Conservation (phyloP, 768 basidiomycete species). For the Psilocybe azurescens region DNA sequence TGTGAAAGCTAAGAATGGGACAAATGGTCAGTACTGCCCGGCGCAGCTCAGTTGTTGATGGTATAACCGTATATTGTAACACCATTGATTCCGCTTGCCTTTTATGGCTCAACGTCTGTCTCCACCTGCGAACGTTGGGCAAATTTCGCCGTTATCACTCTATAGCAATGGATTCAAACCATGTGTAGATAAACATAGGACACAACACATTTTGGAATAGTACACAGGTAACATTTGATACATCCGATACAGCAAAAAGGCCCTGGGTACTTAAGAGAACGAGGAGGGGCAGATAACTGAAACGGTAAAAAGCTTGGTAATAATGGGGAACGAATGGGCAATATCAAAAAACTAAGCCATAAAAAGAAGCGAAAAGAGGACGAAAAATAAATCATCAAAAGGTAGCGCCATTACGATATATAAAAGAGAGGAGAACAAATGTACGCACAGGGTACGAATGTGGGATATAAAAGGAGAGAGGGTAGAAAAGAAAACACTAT, state of each 20-base stretch:
- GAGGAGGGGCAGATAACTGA: constrained; percentile 11
- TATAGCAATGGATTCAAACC: background rate
- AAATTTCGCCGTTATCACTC: background rate
- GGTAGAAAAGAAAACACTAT: constrained; percentile 42
- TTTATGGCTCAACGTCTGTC: background rate
- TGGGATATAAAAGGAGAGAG: background rate
- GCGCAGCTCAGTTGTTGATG: background rate
- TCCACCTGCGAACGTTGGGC: background rate
- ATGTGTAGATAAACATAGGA: constrained; percentile 4
- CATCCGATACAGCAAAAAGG: constrained; percentile 32
- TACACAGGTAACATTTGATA: constrained; percentile 36
- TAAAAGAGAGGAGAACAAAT: constrained; percentile 3
- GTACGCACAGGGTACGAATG: constrained; percentile 3
- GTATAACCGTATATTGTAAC: background rate
- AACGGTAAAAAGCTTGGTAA: constrained; percentile 16
- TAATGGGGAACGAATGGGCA: constrained; percentile 19
- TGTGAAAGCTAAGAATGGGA: background rate
- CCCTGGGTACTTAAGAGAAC: constrained; percentile 13
- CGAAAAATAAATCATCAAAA: constrained; percentile 10
- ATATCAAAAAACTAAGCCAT: constrained; percentile 19
- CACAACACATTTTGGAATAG: constrained; percentile 21
- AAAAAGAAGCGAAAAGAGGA: constrained; percentile 17
- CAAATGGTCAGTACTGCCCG: background rate
- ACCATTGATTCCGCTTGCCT: background rate
- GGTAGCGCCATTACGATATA: constrained; percentile 17